phyloP scores from a whole-genome alignment of 345 rosid species.

The Lepidium sativum region DNA sequence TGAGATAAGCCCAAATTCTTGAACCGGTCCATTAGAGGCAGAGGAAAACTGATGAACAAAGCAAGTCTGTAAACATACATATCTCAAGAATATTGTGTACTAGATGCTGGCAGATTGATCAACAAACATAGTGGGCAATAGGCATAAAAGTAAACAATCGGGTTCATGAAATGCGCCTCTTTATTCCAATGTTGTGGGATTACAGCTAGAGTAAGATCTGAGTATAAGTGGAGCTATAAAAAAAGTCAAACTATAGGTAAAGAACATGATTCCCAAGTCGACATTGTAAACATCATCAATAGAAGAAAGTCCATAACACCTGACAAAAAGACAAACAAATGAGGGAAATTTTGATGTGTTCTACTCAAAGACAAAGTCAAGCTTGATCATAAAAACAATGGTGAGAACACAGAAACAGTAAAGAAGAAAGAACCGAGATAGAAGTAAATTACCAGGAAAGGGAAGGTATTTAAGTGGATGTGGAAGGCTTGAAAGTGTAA shows the following conservation, averaged over 20 bases:
- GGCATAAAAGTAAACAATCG: background rate
- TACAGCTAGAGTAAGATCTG: background rate
- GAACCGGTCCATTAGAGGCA: background rate
- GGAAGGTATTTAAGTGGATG: conserved; percentile 16
- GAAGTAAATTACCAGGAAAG: conserved; percentile 1
- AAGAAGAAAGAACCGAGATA: background rate
- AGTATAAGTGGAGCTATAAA: background rate
- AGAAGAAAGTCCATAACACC: conserved; percentile 16
- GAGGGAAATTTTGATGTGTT: background rate
- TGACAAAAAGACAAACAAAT: conserved; percentile 7
- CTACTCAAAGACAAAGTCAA: background rate
- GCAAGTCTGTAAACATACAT: background rate
- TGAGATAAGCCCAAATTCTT: background rate
- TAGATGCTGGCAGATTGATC: background rate
- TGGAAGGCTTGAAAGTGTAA: conserved; percentile 60
- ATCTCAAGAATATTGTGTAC: background rate
- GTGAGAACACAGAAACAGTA: background rate
- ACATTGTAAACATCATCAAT: conserved; percentile 1
- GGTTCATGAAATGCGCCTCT: background rate
- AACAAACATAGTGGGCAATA: conserved; percentile 1
- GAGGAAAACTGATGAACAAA: background rate
- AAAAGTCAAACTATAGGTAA: conserved; percentile 1
- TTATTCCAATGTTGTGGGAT: conserved; percentile 8
- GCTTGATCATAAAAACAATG: background rate
- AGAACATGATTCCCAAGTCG: background rate